A percentile compares a stretch with the other conserved stretches of the same genome.
Evolutionary conservation across 192 early-diverging fungal species (phyloP).

Genomic region (Entomortierella chlamydospora): DNA sequence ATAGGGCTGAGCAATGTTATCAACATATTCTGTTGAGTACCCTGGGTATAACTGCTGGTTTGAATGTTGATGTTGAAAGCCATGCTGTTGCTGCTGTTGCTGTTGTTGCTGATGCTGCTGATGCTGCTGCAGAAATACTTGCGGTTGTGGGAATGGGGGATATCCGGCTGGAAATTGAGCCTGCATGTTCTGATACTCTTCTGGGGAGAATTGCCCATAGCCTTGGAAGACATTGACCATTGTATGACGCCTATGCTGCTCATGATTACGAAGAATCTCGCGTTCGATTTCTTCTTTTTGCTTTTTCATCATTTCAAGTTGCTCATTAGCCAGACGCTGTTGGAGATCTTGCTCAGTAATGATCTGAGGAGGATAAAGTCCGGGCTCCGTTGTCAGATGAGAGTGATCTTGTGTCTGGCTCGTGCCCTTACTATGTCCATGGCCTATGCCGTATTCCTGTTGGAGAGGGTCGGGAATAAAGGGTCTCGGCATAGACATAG

Average conservation of each 20-base stretch:
- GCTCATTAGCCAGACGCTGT: constrained; percentile 19
- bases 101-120: constrained; percentile 22
- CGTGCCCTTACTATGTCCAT: not conserved
- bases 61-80: not conserved
- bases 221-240: constrained; percentile 6
- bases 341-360: constrained; percentile 32
- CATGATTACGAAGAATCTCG: constrained; percentile 16
- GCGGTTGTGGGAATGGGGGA: constrained; percentile 12
- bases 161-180: constrained; percentile 10
- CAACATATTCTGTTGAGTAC: not conserved
- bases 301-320: constrained; percentile 35
- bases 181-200: constrained; percentile 7
- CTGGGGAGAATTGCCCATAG: constrained; percentile 12
- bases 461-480: constrained; percentile 16
- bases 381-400: constrained; percentile 15
- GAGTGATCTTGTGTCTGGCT: constrained; percentile 17
- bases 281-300: constrained; percentile 37
- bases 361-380: constrained; percentile 43
- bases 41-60: constrained; percentile 4
- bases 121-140: constrained; percentile 7
- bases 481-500: constrained; percentile 21
- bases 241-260: constrained; percentile 1
- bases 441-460: not conserved
- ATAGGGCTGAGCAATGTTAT: not conserved
- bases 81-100: constrained; percentile 32